Conservation (phyloP, 2,329 filamentous ascomycete species). For the Ilyonectria destructans region DNA sequence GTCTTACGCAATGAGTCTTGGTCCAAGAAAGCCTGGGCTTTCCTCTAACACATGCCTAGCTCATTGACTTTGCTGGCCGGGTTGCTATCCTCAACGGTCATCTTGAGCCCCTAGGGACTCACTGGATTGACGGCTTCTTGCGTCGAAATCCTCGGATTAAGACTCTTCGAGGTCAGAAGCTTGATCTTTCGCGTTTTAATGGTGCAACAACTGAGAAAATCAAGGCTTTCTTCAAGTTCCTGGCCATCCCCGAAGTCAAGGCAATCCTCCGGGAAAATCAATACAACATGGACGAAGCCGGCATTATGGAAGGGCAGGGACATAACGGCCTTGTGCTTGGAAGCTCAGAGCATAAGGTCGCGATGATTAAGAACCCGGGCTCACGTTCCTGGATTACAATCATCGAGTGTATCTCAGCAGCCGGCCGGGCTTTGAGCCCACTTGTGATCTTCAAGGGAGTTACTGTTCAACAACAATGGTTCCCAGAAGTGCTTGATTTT, state of each 20-base stretch:
- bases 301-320: constrained; percentile 21
- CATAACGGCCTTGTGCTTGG: constrained; percentile 22
- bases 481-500: constrained; percentile 35
- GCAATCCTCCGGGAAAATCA: constrained; percentile 9
- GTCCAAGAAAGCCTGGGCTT: constrained; percentile 5
- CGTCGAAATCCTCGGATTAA: background rate
- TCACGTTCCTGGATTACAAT: constrained; percentile 18
- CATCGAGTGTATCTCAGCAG: constrained; percentile 19
- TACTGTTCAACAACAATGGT: constrained; percentile 15
- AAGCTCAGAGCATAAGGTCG: constrained; percentile 10
- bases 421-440: background rate
- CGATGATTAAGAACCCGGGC: constrained; percentile 16
- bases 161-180: constrained; percentile 4
- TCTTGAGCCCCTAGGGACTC: background rate
- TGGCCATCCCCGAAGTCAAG: background rate
- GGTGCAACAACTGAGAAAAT: constrained; percentile 11
- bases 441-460: constrained; percentile 21
- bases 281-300: constrained; percentile 17
- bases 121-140: constrained; percentile 11
- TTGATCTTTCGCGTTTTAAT: constrained; percentile 4
- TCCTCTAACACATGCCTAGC: background rate
- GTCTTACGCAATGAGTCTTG: constrained; percentile 5
- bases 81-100: background rate
- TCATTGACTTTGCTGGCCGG: constrained; percentile 2
- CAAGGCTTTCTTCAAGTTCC: constrained; percentile 12